phyloP scores from a whole-genome alignment of 768 basidiomycete genomes.

The Boletus speciosus region DNA sequence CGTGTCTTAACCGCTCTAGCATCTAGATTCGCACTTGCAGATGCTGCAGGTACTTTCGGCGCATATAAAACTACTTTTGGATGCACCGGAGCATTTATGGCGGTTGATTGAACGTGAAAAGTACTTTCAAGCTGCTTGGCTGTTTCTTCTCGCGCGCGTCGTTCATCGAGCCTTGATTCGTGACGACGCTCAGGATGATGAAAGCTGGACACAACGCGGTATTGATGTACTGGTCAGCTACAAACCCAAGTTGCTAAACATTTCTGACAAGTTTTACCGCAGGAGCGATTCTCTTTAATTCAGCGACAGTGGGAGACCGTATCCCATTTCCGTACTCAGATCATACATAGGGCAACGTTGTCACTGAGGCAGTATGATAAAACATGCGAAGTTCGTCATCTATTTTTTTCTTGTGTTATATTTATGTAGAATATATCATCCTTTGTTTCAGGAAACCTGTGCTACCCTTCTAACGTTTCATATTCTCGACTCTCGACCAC shows the following conservation, averaged over 20 bases:
- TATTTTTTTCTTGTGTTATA: background rate
- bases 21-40: slow-evolving; percentile 61
- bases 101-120: slow-evolving; percentile 75
- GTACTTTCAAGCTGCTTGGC: slow-evolving; percentile 81
- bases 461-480: slow-evolving; percentile 80
- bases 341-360: slow-evolving; percentile 81
- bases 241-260: background rate
- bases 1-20: slow-evolving; percentile 1
- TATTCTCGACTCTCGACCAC: slow-evolving; percentile 82
- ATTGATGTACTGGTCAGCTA: slow-evolving; percentile 58
- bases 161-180: slow-evolving; percentile 72
- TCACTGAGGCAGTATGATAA: slow-evolving; percentile 62
- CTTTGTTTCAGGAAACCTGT: slow-evolving; percentile 55
- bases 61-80: slow-evolving; percentile 86
- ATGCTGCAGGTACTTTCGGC: slow-evolving; percentile 75
- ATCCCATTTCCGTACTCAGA: slow-evolving; percentile 82
- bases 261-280: slow-evolving; percentile 1
- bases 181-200: slow-evolving; percentile 63
- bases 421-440: background rate
- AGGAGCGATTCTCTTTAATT: slow-evolving; percentile 86
- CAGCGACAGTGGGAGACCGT: slow-evolving; percentile 93
- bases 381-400: slow-evolving; percentile 50
- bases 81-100: slow-evolving; percentile 92
- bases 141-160: slow-evolving; percentile 82
- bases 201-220: slow-evolving; percentile 54